Conservation (phyloP, 768 basidiomycete genomes). For the Daedaleopsis sinensis region DNA sequence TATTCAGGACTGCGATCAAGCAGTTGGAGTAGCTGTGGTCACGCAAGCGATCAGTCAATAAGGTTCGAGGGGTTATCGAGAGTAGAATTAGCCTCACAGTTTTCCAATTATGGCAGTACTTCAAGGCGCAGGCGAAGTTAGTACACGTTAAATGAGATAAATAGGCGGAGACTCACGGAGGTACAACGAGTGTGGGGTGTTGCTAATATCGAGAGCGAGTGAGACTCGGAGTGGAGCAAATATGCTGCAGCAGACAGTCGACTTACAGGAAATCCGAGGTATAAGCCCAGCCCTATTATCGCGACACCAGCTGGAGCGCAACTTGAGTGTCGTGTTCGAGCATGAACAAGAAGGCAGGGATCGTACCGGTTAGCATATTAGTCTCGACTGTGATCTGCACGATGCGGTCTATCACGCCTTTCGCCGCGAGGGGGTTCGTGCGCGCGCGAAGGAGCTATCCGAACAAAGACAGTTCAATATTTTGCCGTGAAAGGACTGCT, state of each 20-base stretch:
- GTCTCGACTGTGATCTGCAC: background rate
- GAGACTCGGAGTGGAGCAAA: background rate
- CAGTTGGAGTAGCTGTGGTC: background rate
- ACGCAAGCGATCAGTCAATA: no score
- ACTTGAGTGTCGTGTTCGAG: background rate
- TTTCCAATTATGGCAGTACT: background rate
- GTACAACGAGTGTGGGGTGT: background rate
- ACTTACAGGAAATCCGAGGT: background rate
- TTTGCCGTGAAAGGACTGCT: background rate
- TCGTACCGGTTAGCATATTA: background rate
- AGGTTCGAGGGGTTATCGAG: background rate
- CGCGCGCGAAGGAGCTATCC: background rate
- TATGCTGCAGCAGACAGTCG: background rate
- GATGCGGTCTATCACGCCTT: background rate
- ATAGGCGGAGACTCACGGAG: background rate
- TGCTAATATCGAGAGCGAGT: background rate
- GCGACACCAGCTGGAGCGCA: background rate
- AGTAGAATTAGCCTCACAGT: background rate
- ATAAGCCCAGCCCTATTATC: background rate
- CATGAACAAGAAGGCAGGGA: background rate
- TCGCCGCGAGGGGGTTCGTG: background rate
- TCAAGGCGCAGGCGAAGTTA: background rate
- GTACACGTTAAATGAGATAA: background rate
- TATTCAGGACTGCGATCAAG: background rate
- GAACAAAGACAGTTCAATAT: background rate